Evolutionary conservation across 2,329 filamentous ascomycete species (phyloP).

Genomic region (Seiridium unicorne): DNA sequence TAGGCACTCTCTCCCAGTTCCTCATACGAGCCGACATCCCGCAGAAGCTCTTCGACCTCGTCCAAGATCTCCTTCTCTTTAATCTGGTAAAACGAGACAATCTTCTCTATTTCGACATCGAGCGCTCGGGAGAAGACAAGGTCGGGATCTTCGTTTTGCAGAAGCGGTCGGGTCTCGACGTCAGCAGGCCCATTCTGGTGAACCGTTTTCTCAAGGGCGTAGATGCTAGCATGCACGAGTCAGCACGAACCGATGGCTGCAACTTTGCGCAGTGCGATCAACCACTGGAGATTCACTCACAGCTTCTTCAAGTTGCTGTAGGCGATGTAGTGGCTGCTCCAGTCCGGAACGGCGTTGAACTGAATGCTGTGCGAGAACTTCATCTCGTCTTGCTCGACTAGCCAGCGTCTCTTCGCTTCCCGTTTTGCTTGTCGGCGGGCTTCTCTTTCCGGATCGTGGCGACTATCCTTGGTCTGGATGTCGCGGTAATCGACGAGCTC

Average conservation of each 20-base stretch:
- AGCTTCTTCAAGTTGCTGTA: conserved; percentile 99
- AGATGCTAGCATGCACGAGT: conserved; percentile 63
- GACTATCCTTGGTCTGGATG: conserved; percentile 26
- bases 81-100: conserved; percentile 82
- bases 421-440: conserved; percentile 42
- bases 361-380: conserved; percentile 99
- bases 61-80: conserved; percentile 87
- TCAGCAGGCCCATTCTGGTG: conserved; percentile 66
- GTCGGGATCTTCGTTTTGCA: conserved; percentile 74
- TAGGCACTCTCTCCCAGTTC: conserved; percentile 50
- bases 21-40: conserved; percentile 70
- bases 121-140: conserved; percentile 77
- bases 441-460: conserved; percentile 26
- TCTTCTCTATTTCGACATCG: conserved; percentile 89
- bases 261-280: neutral
- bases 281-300: conserved; percentile 48
- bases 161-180: conserved; percentile 80
- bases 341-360: conserved; percentile 99
- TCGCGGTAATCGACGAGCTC: conserved; percentile 37
- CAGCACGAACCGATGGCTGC: neutral
- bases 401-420: conserved; percentile 64
- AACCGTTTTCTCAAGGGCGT: conserved; percentile 84
- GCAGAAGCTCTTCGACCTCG: conserved; percentile 74
- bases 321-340: conserved; percentile 96
- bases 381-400: conserved; percentile 82